Evolutionary conservation across 2,329 filamentous ascomycete genomes (phyloP), one percentile per base, ranked within the genome.

Genomic region (Aspergillus calidoustus): DNA sequence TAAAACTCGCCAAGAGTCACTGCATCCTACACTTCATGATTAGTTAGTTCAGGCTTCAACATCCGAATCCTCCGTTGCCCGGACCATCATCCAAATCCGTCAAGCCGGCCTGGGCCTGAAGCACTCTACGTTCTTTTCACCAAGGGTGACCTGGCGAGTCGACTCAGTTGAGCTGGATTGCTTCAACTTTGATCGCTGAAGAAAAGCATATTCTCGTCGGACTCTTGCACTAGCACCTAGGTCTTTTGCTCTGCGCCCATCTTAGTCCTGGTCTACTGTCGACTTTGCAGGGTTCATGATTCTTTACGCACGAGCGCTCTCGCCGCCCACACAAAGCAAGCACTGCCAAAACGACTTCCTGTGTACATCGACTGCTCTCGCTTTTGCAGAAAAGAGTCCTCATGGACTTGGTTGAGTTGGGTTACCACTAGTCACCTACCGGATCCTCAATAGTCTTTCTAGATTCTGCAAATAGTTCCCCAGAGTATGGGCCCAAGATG

Each of bases 101-200:
- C 19, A 23, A 50, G 7, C 31, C 11, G 11, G 31, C 34, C 7
- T 44, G 19, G 3, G 2, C 54, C 51, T 47, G 5, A 48, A 57
- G 47, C 22, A 53, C 43, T 30, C 57, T 59, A 54, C 50, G 25
- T 30, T 46, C 3, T 48, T 53, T 54, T 54, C 49, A 28, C 50
- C 15, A 43, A 30, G 9, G 49, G 25, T 17, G 22, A 50, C 31
- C 49, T 50, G 48, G 7, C 9, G n/a, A 43, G 46, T 15, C 25
- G 13, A 41, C 34, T 17, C 34, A 17, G 8, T 15, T 15, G 34
- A 41, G 11, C 19, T 11, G 25, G 8, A 38, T 7, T 31, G 17
- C 30, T 49, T 41, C 34, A 41, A 15, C 5, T n/a, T 50, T 44
- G 8, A 28, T 59, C 25, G 46, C 47, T 28, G 19, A 6, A 28